phyloP scores from a whole-genome alignment of 225 moss, liverwort and hornwort genomes.

The Anthoceros angustus region DNA sequence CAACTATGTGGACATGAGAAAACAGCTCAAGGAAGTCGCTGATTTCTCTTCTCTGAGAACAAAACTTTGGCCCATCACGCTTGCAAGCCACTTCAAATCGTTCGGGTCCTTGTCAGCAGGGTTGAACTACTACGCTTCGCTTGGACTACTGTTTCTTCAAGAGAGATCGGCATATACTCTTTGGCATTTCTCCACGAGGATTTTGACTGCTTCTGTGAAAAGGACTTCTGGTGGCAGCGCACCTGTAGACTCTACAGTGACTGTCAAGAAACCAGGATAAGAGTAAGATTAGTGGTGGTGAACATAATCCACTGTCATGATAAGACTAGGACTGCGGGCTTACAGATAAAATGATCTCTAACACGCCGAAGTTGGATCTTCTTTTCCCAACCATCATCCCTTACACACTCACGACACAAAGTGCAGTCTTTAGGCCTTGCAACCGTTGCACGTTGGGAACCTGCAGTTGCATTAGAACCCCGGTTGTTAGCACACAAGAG shows the following conservation, averaged over 20 bases:
- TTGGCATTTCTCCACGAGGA: slow-evolving; percentile 78
- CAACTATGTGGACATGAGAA: too few species aligned
- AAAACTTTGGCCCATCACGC: too few species aligned
- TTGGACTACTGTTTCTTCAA: neutral
- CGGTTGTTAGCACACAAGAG: neutral
- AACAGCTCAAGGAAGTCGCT: too few species aligned
- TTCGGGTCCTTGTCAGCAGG: too few species aligned
- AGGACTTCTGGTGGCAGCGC: slow-evolving; percentile 72
- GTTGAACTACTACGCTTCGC: too few species aligned
- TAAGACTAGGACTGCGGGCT: slow-evolving; percentile 13
- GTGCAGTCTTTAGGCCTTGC: slow-evolving; percentile 75
- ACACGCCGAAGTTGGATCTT: slow-evolving; percentile 65
- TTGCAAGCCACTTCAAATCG: too few species aligned
- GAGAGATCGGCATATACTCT: slow-evolving; percentile 66
- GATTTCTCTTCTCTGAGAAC: too few species aligned
- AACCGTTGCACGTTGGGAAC: slow-evolving; percentile 39
- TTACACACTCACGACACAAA: slow-evolving; percentile 93
- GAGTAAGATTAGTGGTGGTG: neutral
- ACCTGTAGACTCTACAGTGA: slow-evolving; percentile 88
- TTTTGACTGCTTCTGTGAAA: slow-evolving; percentile 71
- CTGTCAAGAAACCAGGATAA: slow-evolving; percentile 27
- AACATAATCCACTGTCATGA: neutral
- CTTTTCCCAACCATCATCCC: slow-evolving; percentile 82
- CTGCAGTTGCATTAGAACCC: slow-evolving; percentile 19
- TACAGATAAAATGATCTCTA: slow-evolving; percentile 96